Percentiles rank a stretch among this genome's conserved stretches.
phyloP scores from a whole-genome alignment of 106 monocot species.

The Ottelia alismoides region DNA sequence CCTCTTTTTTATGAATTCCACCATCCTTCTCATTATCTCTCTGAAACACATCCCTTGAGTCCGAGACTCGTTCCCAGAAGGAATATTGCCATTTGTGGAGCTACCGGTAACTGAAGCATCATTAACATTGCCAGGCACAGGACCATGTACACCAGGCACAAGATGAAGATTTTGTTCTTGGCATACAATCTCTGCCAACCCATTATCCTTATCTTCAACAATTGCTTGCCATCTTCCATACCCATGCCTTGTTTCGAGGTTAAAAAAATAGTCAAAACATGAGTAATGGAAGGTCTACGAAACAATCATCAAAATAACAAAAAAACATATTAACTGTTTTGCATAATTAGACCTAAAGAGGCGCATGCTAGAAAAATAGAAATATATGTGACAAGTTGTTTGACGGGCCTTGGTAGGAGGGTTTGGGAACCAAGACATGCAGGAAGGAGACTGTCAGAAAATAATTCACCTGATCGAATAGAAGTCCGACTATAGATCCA shows the following conservation, averaged over 20 bases:
- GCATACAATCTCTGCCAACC: constrained; percentile 60
- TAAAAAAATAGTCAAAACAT: not conserved
- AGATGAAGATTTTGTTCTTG: constrained; percentile 73
- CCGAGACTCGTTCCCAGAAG: constrained; percentile 9
- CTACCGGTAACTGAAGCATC: constrained; percentile 21
- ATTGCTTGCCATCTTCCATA: constrained; percentile 94
- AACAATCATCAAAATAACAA: no score
- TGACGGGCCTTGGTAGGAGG: no score
- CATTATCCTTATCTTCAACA: constrained; percentile 76
- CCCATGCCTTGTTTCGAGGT: constrained; percentile 43
- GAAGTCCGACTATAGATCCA: no score
- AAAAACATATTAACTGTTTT: no score
- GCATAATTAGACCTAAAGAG: no score
- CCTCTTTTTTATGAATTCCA: constrained; percentile 83
- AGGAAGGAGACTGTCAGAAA: no score
- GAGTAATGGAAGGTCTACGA: no score
- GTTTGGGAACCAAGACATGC: no score
- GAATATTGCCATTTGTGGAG: constrained; percentile 24
- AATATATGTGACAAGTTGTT: no score
- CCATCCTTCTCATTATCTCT: constrained; percentile 62
- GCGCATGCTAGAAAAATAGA: no score
- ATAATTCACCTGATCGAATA: no score
- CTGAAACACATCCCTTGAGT: constrained; percentile 7
- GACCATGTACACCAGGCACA: constrained; percentile 22
- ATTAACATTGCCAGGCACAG: constrained; percentile 14